Base-by-base conservation (phyloP, 1,284 basidiomycete genomes). In the Cryptococcus sp. region DNA sequence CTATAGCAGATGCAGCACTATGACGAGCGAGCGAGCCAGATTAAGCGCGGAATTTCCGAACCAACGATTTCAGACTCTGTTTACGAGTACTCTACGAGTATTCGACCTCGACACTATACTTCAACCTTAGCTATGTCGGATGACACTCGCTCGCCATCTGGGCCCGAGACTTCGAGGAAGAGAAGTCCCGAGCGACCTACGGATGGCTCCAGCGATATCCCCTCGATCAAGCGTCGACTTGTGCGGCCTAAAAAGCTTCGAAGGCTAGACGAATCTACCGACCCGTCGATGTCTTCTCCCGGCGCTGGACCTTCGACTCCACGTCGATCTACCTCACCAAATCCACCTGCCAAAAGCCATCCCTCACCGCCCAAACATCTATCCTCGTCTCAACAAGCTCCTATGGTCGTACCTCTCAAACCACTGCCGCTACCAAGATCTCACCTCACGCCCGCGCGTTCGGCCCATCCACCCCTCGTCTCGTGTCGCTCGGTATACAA, bases 401-500 rank as follows among this genome's bases (percentile, higher is more conserved):
- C 9, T 31, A 14, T 31, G 14, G 28, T 14, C 7, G 28, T 31
- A 7, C 28, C 28, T 31, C 28, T 7, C 7, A 7, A 7, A 14
- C 9, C 28, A 7, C 14, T 14, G 14, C 28, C 38, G 26, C 26
- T 31, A n/a, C 23, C 34, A 4, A 60, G 66, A 35, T 72, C 68
- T 14, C 50, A 54, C 25, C 68, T 69, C 36, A 88, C 86, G 0
- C 90, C 89, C 1, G 80, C 80, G 32, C 78, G 90, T 49, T 83
- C 80, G 2, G 72, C 75, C 3, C 87, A 94, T 66, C 89, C 88
- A 21, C 77, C 82, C 0, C 80, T 94, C 32, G 69, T 79, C 28
- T 82, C 88, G 0, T 93, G 92, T 33, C 83, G 92, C 19, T 92
- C 89, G 3, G 92, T 95, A 4, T 93, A 91, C 73, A 84, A 79